Evolutionary conservation across 163 green algal genomes (phyloP).

Genomic region (Chloromonas sp.): DNA sequence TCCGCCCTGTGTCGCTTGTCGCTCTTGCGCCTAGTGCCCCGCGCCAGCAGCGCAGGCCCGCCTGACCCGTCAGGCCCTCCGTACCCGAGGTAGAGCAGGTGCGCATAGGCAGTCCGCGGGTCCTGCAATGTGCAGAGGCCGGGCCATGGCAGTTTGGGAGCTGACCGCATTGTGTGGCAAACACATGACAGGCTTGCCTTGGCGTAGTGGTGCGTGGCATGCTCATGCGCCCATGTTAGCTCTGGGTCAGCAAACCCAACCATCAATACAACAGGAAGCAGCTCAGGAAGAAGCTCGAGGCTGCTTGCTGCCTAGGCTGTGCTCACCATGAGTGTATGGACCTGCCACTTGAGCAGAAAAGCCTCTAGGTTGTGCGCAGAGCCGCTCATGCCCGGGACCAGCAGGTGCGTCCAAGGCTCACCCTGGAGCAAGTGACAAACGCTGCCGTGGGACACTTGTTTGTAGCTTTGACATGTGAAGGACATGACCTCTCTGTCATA

Average conservation of each 20-base stretch:
- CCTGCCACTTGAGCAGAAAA: constrained; percentile 55
- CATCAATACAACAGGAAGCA: too few species aligned
- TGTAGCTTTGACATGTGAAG: too few species aligned
- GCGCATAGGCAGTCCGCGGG: constrained; percentile 40
- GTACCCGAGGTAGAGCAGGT: constrained; percentile 77
- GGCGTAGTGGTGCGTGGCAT: too few species aligned
- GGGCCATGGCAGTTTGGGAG: too few species aligned
- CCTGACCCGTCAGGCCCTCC: constrained; percentile 28
- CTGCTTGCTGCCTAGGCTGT: too few species aligned
- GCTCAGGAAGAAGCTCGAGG: too few species aligned
- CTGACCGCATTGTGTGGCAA: too few species aligned
- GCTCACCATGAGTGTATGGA: constrained; percentile 4
- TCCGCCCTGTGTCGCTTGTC: constrained; percentile 31
- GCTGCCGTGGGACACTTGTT: not conserved
- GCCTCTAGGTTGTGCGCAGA: constrained; percentile 39
- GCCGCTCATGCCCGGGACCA: constrained; percentile 47
- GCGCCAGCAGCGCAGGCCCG: constrained; percentile 40
- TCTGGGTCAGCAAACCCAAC: too few species aligned
- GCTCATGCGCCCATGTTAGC: too few species aligned
- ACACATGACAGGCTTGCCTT: too few species aligned
- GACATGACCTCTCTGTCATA: too few species aligned
- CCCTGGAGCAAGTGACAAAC: constrained; percentile 30
- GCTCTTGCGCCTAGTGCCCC: constrained; percentile 32
- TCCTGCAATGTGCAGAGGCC: constrained; percentile 21
- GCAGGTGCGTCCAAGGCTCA: constrained; percentile 37